Evolutionary conservation across 495 filamentous ascomycete genomes (phyloP).

Genomic region (Cetradonia linearis): DNA sequence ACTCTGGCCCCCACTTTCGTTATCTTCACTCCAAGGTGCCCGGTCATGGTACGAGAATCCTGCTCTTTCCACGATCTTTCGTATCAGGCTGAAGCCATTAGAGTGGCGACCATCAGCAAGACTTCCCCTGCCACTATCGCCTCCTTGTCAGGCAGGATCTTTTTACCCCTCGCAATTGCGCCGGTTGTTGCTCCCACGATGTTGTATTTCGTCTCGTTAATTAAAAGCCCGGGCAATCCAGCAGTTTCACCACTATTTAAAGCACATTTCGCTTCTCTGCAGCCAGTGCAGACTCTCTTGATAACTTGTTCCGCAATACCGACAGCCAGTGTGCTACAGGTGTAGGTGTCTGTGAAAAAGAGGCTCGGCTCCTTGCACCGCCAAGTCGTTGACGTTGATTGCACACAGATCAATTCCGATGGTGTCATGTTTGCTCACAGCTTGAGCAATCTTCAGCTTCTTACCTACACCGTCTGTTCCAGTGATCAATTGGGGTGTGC

Average conservation of each 20-base stretch:
- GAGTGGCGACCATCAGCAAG: conserved; percentile 77
- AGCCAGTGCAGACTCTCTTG: conserved; percentile 76
- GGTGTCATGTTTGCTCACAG: conserved; percentile 77
- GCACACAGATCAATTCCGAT: conserved; percentile 94
- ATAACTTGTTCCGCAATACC: conserved; percentile 70
- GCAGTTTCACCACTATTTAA: conserved; percentile 93
- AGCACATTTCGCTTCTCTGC: conserved; percentile 70
- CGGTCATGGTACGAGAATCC: conserved; percentile 57
- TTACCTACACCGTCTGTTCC: conserved; percentile 96
- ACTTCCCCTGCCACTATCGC: conserved; percentile 74
- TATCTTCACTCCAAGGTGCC: conserved; percentile 51
- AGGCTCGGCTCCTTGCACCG: conserved; percentile 89
- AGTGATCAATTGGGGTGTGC: conserved; percentile 69
- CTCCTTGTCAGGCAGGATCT: conserved; percentile 62
- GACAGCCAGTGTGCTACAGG: conserved; percentile 73
- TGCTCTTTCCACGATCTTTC: conserved; percentile 66
- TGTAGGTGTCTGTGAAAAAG: conserved; percentile 95
- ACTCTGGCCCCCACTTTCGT: conserved; percentile 51
- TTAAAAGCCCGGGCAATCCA: conserved; percentile 92
- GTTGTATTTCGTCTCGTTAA: conserved; percentile 66
- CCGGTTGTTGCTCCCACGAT: conserved; percentile 82
- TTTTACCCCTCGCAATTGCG: conserved; percentile 53
- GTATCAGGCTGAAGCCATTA: conserved; percentile 90
- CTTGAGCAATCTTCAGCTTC: conserved; percentile 89
- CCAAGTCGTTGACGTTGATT: conserved; percentile 97